phyloP scores from a whole-genome alignment of 495 filamentous ascomycete species.

The Neurospora sp. region DNA sequence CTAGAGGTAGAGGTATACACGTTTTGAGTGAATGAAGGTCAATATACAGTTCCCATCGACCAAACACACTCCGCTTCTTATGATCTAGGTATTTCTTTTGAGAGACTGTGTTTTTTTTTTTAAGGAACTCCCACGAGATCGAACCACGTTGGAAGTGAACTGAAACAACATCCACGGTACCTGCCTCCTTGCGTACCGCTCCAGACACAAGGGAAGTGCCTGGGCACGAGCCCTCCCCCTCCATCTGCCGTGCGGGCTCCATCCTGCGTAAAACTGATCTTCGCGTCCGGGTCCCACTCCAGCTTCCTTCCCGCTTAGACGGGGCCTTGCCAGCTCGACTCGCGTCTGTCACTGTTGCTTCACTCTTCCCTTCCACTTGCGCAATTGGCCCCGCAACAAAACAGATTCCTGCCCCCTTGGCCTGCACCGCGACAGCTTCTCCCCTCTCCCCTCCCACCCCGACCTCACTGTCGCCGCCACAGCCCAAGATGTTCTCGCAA shows the following conservation, averaged over 20 bases:
- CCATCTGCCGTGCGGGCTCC: background rate
- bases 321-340: background rate
- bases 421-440: background rate
- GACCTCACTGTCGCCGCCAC: background rate
- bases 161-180: background rate
- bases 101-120: background rate
- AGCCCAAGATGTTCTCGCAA: conserved; percentile 18
- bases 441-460: background rate
- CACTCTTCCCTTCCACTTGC: background rate
- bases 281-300: background rate
- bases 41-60: background rate
- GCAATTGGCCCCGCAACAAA: conserved; percentile 4
- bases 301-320: background rate
- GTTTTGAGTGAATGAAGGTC: background rate
- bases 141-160: background rate
- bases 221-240: background rate
- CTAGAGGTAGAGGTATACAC: background rate
- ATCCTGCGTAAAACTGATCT: background rate
- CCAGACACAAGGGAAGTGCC: background rate
- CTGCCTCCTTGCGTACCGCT: background rate
- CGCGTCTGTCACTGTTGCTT: background rate
- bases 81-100: background rate
- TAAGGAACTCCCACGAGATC: background rate
- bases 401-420: conserved; percentile 2
- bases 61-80: background rate